These are phyloP conservation scores for Rhizoctonia solani DNA, from an alignment of 1,284 basidiomycete genomes.

Conservation along the genomic window DNA sequence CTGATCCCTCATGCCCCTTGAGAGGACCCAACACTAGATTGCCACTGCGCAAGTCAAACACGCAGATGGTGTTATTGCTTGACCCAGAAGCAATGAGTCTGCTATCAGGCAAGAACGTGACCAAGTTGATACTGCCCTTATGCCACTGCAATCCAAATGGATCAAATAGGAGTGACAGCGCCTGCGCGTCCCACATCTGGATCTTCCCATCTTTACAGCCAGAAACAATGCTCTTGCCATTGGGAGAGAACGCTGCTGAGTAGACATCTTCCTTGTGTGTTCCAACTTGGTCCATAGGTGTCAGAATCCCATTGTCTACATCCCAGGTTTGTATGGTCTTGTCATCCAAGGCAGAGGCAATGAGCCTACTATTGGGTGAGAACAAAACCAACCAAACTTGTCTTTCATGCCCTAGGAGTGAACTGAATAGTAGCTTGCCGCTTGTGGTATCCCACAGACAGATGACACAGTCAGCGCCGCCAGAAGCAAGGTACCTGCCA, in stretches of 20 bases:
- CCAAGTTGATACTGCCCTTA: background rate
- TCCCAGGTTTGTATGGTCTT: background rate
- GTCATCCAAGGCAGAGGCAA: background rate
- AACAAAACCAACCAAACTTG: background rate
- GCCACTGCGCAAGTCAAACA: constrained; percentile 4
- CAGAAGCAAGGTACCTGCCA: background rate
- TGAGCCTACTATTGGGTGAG: background rate
- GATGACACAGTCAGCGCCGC: too few relatives aligned
- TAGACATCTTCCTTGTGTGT: background rate
- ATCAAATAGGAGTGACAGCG: background rate
- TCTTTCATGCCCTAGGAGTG: background rate
- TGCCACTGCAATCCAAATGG: background rate
- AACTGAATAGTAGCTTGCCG: too few relatives aligned
- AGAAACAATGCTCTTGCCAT: background rate
- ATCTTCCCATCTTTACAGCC: background rate
- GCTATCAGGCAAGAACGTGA: too few relatives aligned
- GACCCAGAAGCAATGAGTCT: background rate
- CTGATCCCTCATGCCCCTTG: too few relatives aligned
- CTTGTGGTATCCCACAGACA: too few relatives aligned
- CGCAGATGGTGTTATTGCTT: background rate
- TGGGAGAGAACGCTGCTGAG: background rate
- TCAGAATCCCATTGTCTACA: background rate
- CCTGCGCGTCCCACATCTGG: background rate
- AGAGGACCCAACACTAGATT: background rate
- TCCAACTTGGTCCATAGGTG: background rate